A percentile compares a stretch with the other conserved stretches of the same genome.
Evolutionary conservation across 2,329 filamentous ascomycete genomes (phyloP).

Genomic region (Microsporum ferrugineum): DNA sequence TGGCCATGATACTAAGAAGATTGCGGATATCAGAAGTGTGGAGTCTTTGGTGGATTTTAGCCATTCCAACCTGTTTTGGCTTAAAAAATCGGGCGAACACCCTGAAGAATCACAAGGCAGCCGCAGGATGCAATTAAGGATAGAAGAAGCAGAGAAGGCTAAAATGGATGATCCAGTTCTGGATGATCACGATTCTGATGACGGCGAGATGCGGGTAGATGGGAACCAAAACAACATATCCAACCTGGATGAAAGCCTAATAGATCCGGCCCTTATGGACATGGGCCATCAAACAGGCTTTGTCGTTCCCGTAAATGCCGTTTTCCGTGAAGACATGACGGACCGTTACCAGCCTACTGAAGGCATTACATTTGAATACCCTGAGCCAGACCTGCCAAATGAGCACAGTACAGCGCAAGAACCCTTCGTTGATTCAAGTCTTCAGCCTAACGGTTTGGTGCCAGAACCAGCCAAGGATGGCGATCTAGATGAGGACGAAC

Average conservation of each 20-base stretch:
- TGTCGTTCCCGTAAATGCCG: constrained; percentile 20
- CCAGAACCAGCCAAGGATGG: background rate
- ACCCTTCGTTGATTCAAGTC: background rate
- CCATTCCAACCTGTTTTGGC: constrained; percentile 75
- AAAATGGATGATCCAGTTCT: constrained; percentile 38
- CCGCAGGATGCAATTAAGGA: constrained; percentile 37
- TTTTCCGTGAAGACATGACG: constrained; percentile 20
- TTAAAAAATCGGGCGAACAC: constrained; percentile 49
- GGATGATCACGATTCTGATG: constrained; percentile 31
- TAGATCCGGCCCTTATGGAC: constrained; percentile 32
- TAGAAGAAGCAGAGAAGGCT: constrained; percentile 43
- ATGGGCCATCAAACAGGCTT: constrained; percentile 13
- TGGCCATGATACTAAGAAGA: constrained; percentile 79
- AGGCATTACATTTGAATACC: constrained; percentile 26
- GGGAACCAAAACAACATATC: background rate
- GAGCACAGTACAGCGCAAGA: background rate
- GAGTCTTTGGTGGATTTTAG: constrained; percentile 86
- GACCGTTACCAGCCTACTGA: constrained; percentile 25
- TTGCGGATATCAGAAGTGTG: constrained; percentile 83
- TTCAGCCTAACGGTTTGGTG: background rate
- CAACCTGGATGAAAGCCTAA: constrained; percentile 10
- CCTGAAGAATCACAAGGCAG: constrained; percentile 21
- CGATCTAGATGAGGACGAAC: constrained; percentile 6
- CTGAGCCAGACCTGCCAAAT: constrained; percentile 16
- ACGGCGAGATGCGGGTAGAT: constrained; percentile 10